phyloP scores from a whole-genome alignment of 2,329 filamentous ascomycete genomes.

The Phialocephala sp. region DNA sequence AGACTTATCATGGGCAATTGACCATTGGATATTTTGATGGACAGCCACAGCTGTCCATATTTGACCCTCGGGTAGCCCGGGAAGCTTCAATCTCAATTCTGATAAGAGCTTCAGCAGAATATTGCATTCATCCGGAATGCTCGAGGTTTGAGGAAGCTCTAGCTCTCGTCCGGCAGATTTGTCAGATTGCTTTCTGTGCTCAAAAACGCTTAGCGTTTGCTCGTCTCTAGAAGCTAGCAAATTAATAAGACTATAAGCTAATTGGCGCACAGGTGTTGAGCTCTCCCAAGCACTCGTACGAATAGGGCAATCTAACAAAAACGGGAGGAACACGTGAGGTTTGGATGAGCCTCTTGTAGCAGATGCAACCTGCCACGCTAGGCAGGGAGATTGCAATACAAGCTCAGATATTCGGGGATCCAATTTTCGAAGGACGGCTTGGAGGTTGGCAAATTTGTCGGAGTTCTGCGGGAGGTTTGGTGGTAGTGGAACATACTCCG shows the following conservation, averaged over 20 bases:
- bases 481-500: conserved; percentile 31
- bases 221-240: conserved; percentile 39
- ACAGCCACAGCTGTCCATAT: conserved; percentile 39
- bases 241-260: conserved; percentile 61
- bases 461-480: neutral
- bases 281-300: conserved; percentile 63
- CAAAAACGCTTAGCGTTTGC: conserved; percentile 33
- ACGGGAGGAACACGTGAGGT: conserved; percentile 65
- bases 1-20: conserved; percentile 34
- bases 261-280: conserved; percentile 54
- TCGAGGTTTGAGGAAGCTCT: conserved; percentile 32
- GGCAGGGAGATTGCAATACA: conserved; percentile 48
- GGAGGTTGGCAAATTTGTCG: neutral
- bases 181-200: conserved; percentile 39
- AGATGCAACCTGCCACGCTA: conserved; percentile 34
- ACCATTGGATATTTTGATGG: conserved; percentile 40
- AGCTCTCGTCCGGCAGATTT: conserved; percentile 38
- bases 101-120: conserved; percentile 28
- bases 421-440: conserved; percentile 37
- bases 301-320: conserved; percentile 62
- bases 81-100: conserved; percentile 26
- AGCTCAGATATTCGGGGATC: conserved; percentile 59
- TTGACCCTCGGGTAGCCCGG: conserved; percentile 22
- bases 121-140: conserved; percentile 37
- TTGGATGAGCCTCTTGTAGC: conserved; percentile 26